A percentile compares a stretch with the other conserved stretches of the same genome.
phyloP scores from a whole-genome alignment of 768 basidiomycete species.

The Tricholoma terreum region DNA sequence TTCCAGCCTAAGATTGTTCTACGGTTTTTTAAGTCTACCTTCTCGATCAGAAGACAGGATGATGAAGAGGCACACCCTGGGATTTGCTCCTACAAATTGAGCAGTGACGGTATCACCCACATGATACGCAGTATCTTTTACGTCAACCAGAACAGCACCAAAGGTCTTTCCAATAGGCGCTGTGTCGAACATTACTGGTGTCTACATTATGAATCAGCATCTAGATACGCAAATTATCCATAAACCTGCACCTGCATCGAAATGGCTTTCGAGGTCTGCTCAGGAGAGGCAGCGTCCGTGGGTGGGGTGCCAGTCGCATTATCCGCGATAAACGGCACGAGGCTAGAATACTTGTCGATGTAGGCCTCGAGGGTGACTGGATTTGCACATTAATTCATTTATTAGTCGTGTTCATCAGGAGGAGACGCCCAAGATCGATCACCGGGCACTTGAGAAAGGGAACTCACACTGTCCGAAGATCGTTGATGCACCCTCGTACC shows the following conservation, averaged over 20 bases:
- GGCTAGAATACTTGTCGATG: constrained; percentile 68
- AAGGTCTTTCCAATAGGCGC: constrained; percentile 56
- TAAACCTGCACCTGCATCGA: constrained; percentile 52
- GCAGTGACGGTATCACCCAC: constrained; percentile 58
- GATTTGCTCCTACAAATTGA: constrained; percentile 74
- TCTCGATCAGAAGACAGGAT: not conserved
- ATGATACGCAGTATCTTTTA: constrained; percentile 46
- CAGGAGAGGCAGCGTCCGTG: constrained; percentile 63
- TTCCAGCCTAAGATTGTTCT: constrained; percentile 75
- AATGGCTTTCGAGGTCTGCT: constrained; percentile 63
- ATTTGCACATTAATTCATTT: not conserved
- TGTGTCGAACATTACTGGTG: constrained; percentile 58
- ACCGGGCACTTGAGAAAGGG: not conserved
- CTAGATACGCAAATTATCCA: constrained; percentile 1
- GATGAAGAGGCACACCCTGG: constrained; percentile 43
- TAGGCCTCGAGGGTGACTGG: constrained; percentile 77
- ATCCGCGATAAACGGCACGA: constrained; percentile 62
- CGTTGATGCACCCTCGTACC: constrained; percentile 82
- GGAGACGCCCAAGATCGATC: not conserved
- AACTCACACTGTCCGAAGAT: constrained; percentile 69
- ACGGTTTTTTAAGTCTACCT: constrained; percentile 1
- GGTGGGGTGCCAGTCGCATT: constrained; percentile 43
- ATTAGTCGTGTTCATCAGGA: not conserved
- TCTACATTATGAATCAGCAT: constrained; percentile 32
- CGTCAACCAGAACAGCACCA: constrained; percentile 59